Evolutionary conservation across 352 stramenopile species (phyloP).

Genomic region (Blastocystis sp.): DNA sequence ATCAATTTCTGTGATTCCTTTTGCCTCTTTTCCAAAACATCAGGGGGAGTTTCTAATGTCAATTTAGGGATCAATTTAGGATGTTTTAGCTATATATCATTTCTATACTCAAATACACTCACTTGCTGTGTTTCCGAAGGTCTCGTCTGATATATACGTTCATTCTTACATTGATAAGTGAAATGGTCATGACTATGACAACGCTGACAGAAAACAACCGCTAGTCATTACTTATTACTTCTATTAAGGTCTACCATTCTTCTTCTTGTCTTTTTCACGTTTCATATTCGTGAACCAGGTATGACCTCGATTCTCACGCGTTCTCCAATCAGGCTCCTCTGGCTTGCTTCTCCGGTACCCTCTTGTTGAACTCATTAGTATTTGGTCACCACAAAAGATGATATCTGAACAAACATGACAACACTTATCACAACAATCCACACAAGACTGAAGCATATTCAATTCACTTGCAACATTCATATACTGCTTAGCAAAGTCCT

Average conservation of each 20-base stretch:
- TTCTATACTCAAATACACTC: not conserved
- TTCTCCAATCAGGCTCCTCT: constrained; percentile 53
- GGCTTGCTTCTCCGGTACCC: not conserved
- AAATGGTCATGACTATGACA: constrained; percentile 7
- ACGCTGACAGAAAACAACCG: constrained; percentile 6
- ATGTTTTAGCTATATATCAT: constrained; percentile 20
- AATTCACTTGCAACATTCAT: not conserved
- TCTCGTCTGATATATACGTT: constrained; percentile 19
- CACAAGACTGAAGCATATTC: constrained; percentile 35
- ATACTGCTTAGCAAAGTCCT: constrained; percentile 27
- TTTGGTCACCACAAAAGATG: not conserved
- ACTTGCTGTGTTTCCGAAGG: constrained; percentile 35
- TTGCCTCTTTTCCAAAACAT: constrained; percentile 5
- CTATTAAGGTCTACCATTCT: not conserved
- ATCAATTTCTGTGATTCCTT: not conserved
- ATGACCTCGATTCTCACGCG: constrained; percentile 52
- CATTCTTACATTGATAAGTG: constrained; percentile 52
- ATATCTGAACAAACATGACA: not conserved
- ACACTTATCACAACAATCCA: not conserved
- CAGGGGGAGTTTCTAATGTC: not conserved
- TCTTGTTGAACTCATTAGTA: not conserved
- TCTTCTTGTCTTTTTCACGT: constrained; percentile 27
- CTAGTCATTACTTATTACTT: not conserved
- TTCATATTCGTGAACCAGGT: constrained; percentile 59
- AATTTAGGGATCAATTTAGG: constrained; percentile 8